These are phyloP conservation scores for Trametes sp. DNA, from an alignment of 1,284 basidiomycete species.

Conservation along the genomic window DNA sequence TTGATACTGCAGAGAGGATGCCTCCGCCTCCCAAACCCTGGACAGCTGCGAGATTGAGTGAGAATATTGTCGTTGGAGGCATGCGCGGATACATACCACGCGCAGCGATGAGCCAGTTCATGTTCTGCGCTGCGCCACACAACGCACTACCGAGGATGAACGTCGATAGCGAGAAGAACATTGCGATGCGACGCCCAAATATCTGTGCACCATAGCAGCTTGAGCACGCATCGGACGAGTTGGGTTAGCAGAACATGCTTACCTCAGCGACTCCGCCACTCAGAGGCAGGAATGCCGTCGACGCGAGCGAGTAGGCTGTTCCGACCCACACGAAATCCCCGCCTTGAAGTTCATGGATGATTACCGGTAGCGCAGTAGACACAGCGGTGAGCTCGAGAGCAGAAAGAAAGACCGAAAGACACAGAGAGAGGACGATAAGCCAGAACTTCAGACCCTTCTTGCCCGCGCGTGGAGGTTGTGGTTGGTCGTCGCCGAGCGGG, in stretches of 20 bases:
- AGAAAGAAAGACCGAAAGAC: conserved; percentile 18
- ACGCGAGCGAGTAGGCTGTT: conserved; percentile 37
- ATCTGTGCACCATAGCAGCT: too few species aligned
- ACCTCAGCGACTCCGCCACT: conserved; percentile 35
- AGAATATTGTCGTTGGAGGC: conserved; percentile 44
- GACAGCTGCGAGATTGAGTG: conserved; percentile 39
- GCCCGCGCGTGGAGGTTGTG: not conserved
- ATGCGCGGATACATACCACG: conserved; percentile 40
- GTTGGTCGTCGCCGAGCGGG: not conserved
- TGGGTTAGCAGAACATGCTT: not conserved
- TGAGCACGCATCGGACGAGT: too few species aligned
- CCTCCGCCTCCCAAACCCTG: conserved; percentile 57
- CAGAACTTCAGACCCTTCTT: conserved; percentile 18
- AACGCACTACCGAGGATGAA: conserved; percentile 37
- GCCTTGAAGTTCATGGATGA: conserved; percentile 26
- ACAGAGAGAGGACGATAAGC: conserved; percentile 19
- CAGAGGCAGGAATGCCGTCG: conserved; percentile 40
- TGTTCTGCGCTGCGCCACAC: conserved; percentile 50
- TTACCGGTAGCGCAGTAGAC: conserved; percentile 31
- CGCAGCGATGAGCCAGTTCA: conserved; percentile 36
- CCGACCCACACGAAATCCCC: conserved; percentile 26
- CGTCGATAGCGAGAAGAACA: conserved; percentile 22
- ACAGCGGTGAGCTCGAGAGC: conserved; percentile 28
- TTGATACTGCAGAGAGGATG: conserved; percentile 44
- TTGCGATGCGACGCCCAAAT: conserved; percentile 25